Percentiles rank a stretch among this genome's conserved stretches.
Evolutionary conservation across 192 early-diverging fungal species (phyloP).

Genomic region (Podila epigama): DNA sequence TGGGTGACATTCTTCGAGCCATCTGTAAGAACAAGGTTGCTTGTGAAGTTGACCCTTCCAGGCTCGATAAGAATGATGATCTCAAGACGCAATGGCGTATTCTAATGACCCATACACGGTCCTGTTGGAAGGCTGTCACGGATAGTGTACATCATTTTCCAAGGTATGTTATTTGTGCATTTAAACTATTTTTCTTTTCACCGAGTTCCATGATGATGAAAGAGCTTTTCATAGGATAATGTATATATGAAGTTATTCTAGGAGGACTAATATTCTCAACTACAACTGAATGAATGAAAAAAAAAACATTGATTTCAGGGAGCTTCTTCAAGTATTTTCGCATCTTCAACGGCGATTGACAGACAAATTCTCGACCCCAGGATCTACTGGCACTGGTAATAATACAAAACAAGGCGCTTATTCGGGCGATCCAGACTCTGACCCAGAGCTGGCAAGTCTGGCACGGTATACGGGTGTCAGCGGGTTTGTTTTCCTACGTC

Average conservation of each 20-base stretch:
- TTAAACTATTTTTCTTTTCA: no score
- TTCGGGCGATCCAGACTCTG: conserved; percentile 52
- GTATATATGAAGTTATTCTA: no score
- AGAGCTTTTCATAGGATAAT: no score
- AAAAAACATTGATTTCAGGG: conserved; percentile 35
- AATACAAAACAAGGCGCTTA: conserved; percentile 4
- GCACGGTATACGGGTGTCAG: conserved; percentile 50
- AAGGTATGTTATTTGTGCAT: conserved; percentile 20
- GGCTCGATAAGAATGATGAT: conserved; percentile 40
- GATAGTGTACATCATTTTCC: conserved; percentile 58
- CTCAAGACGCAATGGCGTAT: conserved; percentile 20
- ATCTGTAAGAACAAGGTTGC: conserved; percentile 58
- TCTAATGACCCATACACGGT: conserved; percentile 55
- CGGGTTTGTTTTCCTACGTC: conserved; percentile 74
- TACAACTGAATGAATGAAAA: no score
- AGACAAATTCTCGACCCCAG: conserved; percentile 49
- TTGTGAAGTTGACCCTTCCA: conserved; percentile 72
- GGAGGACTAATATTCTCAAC: no score
- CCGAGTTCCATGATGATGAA: no score
- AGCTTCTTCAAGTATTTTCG: conserved; percentile 56
- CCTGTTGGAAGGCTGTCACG: conserved; percentile 53
- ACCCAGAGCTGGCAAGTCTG: conserved; percentile 20
- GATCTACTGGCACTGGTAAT: conserved; percentile 1
- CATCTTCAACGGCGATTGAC: conserved; percentile 51
- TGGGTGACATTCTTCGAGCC: conserved; percentile 67